phyloP scores from a whole-genome alignment of 768 basidiomycete genomes.

The Macrolepiota albuminosa region DNA sequence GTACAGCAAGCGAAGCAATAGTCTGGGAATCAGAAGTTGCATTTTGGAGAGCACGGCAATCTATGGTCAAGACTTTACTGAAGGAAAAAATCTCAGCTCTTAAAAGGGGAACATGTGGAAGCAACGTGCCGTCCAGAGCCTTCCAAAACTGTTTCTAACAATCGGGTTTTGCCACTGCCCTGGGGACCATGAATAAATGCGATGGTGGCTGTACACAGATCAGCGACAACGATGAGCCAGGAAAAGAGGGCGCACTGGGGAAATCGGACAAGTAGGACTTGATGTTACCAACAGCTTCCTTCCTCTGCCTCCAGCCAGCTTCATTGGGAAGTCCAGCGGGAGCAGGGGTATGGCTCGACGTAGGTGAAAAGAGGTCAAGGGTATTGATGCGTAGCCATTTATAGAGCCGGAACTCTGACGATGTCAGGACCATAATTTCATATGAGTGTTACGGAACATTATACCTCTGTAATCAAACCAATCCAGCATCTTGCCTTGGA shows the following conservation, averaged over 20 bases:
- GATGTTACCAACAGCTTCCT: constrained; percentile 66
- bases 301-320: constrained; percentile 81
- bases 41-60: constrained; percentile 73
- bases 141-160: constrained; percentile 51
- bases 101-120: neutral
- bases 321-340: constrained; percentile 20
- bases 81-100: neutral
- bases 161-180: constrained; percentile 70
- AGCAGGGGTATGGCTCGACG: constrained; percentile 19
- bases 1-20: constrained; percentile 62
- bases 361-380: constrained; percentile 37
- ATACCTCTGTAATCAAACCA: constrained; percentile 80
- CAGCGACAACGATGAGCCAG: neutral
- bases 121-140: constrained; percentile 46
- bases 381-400: constrained; percentile 71
- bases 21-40: constrained; percentile 65
- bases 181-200: constrained; percentile 81
- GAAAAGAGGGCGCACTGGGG: constrained; percentile 49
- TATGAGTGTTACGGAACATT: neutral
- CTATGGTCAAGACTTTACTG: constrained; percentile 75
- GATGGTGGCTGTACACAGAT: constrained; percentile 48
- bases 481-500: constrained; percentile 75
- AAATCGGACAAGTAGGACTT: constrained; percentile 71
- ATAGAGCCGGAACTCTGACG: constrained; percentile 63
- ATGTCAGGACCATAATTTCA: neutral